A percentile compares a stretch with the other conserved stretches of the same genome.
phyloP scores from a whole-genome alignment of 2,329 filamentous ascomycete species.

The Ophiostoma himal-ulmi region DNA sequence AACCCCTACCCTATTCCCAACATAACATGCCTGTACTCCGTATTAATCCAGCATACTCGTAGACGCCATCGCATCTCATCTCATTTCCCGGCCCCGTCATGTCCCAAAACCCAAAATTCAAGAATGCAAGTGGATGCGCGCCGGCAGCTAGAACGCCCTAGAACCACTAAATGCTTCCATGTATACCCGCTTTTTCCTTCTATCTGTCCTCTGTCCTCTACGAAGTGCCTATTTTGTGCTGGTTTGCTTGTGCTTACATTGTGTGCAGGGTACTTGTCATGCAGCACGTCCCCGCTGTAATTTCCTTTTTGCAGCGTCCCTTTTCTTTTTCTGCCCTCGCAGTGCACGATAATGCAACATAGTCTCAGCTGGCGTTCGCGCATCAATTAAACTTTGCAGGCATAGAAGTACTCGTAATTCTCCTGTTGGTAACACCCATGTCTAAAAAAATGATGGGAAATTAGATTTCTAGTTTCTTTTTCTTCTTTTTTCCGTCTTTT shows the following conservation, averaged over 20 bases:
- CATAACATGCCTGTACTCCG: neutral
- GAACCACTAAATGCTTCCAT: slow-evolving; percentile 9
- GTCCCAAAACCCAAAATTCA: neutral
- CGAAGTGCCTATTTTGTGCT: no score
- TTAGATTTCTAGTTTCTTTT: neutral
- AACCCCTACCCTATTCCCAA: neutral
- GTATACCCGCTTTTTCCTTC: neutral
- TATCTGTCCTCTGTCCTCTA: no score
- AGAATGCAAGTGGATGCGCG: neutral
- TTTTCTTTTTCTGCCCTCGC: neutral
- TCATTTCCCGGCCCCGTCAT: neutral
- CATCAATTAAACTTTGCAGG: neutral
- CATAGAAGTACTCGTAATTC: neutral
- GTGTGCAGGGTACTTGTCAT: neutral
- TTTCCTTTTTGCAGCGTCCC: neutral
- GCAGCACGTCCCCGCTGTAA: slow-evolving; percentile 3
- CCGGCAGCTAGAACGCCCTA: slow-evolving; percentile 15
- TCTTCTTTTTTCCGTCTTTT: neutral
- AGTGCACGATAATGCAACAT: neutral
- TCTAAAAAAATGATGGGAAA: neutral
- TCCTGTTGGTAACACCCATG: neutral
- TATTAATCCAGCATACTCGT: neutral
- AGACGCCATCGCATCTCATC: slow-evolving; percentile 3
- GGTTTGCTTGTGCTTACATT: no score
- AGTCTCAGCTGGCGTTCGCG: neutral